Evolutionary conservation across 768 basidiomycete genomes (phyloP).

Genomic region (Tylopilus cervinicoccineus): DNA sequence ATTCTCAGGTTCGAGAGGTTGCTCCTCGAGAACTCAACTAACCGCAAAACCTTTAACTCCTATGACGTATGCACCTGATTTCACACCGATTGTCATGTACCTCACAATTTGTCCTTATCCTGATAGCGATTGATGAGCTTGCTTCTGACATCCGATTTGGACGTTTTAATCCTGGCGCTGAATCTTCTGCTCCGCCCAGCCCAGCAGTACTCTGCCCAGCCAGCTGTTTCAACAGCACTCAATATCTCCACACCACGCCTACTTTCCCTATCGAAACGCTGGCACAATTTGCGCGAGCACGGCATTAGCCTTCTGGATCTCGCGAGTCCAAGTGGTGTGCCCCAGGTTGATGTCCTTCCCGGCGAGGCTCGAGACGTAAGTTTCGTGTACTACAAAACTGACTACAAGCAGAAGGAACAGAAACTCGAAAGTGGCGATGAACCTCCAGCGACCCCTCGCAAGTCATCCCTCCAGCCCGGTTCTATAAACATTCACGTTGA

Average conservation of each 20-base stretch:
- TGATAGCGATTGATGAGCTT: constrained; percentile 84
- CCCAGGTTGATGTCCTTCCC: constrained; percentile 60
- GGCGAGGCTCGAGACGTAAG: constrained; percentile 73
- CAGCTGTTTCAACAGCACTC: constrained; percentile 78
- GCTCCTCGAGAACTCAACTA: constrained; percentile 95
- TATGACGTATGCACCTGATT: constrained; percentile 78
- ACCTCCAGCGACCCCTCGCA: constrained; percentile 46
- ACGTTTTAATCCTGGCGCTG: constrained; percentile 78
- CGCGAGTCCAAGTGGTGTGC: constrained; percentile 48
- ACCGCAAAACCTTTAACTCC: constrained; percentile 91
- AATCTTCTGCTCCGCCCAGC: constrained; percentile 88
- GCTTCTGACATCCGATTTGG: constrained; percentile 83
- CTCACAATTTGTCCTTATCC: constrained; percentile 8
- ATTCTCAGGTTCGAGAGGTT: constrained; percentile 87
- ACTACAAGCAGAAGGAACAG: constrained; percentile 43
- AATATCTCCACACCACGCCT: constrained; percentile 79
- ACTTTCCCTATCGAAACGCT: constrained; percentile 78
- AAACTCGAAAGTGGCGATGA: constrained; percentile 44
- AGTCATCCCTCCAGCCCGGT: constrained; percentile 39
- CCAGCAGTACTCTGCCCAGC: constrained; percentile 90
- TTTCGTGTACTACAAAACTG: constrained; percentile 77
- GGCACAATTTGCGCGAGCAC: constrained; percentile 79
- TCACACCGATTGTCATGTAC: background rate
- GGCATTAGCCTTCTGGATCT: constrained; percentile 75
- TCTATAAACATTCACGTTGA: constrained; percentile 61